Conservation (phyloP, 441 rosid genomes). For the Jatropha multifida region DNA sequence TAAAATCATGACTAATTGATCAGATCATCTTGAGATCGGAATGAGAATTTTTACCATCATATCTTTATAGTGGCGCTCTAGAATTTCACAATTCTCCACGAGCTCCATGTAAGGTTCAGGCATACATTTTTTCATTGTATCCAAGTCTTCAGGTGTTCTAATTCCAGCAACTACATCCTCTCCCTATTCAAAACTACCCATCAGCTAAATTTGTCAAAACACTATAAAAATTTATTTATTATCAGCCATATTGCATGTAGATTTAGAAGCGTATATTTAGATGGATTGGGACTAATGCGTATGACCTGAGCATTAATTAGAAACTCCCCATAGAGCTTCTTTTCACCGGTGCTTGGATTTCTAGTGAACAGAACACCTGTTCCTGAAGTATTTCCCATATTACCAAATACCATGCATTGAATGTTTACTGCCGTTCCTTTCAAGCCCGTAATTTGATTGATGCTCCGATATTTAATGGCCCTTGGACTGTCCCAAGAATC, state of each 20-base stretch:
- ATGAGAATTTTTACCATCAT: conserved; percentile 63
- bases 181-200: conserved; percentile 47
- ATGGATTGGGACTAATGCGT: not conserved
- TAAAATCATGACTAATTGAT: not conserved
- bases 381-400: conserved; percentile 95
- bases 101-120: conserved; percentile 85
- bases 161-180: conserved; percentile 98
- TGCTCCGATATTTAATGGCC: conserved; percentile 80
- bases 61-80: conserved; percentile 90
- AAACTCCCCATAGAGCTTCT: conserved; percentile 91
- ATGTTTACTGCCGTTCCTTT: conserved; percentile 93
- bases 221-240: conserved; percentile 9
- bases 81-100: conserved; percentile 76
- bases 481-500: conserved; percentile 93
- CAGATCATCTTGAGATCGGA: not conserved
- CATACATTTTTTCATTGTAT: conserved; percentile 72
- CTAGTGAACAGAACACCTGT: conserved; percentile 95
- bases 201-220: conserved; percentile 20
- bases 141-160: conserved; percentile 86
- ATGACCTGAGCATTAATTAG: conserved; percentile 87
- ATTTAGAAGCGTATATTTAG: not conserved
- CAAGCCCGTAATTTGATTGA: conserved; percentile 85
- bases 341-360: conserved; percentile 94
- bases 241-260: not conserved
- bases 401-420: conserved; percentile 93